Conservation (phyloP, 2,329 filamentous ascomycete species). For the Sclerotinia nivalis region DNA sequence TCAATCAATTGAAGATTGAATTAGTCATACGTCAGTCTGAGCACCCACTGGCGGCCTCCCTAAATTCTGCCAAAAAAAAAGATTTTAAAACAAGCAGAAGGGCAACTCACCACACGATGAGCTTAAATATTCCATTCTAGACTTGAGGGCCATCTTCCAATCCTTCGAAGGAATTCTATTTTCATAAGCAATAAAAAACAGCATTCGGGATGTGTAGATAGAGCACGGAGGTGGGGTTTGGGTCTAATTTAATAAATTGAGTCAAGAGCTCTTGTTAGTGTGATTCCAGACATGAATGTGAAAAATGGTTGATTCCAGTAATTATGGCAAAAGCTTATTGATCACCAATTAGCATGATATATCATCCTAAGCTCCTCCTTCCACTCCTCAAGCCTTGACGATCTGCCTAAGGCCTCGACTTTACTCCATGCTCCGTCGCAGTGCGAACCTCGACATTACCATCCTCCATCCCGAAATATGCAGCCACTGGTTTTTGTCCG, state of each 20-base stretch:
- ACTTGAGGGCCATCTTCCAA: background rate
- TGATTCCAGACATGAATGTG: background rate
- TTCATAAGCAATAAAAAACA: background rate
- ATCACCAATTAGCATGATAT: background rate
- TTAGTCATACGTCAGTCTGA: no score
- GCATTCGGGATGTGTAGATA: background rate
- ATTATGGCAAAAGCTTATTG: background rate
- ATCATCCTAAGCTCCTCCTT: background rate
- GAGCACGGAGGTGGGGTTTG: background rate
- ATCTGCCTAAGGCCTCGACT: conserved; percentile 16
- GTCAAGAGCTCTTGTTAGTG: background rate
- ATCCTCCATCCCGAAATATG: conserved; percentile 91
- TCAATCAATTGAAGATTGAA: no score
- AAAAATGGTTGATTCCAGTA: background rate
- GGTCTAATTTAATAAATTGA: no score
- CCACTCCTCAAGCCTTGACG: background rate
- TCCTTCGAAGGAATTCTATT: background rate
- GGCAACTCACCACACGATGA: background rate
- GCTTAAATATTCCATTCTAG: background rate
- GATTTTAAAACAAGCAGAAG: no score
- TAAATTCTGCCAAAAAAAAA: no score
- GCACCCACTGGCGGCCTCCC: no score
- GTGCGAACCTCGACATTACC: conserved; percentile 62
- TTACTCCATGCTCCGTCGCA: conserved; percentile 39
- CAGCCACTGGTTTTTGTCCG: conserved; percentile 87